Conservation (phyloP, 805 yeast genomes). For the Ogataea kodamae region DNA sequence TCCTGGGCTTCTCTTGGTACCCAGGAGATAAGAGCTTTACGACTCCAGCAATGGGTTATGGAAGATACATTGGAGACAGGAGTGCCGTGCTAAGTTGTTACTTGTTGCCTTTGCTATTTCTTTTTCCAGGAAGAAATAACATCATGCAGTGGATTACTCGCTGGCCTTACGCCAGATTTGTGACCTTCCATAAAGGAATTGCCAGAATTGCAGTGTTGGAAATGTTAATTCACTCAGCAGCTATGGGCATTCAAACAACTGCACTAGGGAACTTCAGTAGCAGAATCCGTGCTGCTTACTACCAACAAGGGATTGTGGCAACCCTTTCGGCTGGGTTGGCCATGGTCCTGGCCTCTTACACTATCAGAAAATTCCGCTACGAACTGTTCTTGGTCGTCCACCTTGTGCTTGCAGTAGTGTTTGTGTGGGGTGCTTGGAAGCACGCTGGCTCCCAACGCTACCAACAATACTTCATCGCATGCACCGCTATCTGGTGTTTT, state of each 20-base stretch:
- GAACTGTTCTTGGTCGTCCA: conserved; percentile 62
- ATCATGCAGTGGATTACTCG: conserved; percentile 57
- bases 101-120: conserved; percentile 47
- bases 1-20: conserved; percentile 24
- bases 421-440: conserved; percentile 53
- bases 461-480: conserved; percentile 34
- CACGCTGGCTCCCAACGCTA: conserved; percentile 45
- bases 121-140: conserved; percentile 64
- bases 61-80: conserved; percentile 46
- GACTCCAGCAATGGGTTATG: conserved; percentile 19
- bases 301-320: conserved; percentile 34
- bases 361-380: conserved; percentile 52
- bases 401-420: conserved; percentile 48
- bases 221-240: conserved; percentile 43
- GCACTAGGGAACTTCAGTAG: conserved; percentile 19
- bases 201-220: conserved; percentile 42
- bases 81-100: conserved; percentile 48
- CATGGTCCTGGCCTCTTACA: conserved; percentile 43
- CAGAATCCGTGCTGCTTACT: conserved; percentile 31
- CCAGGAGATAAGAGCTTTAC: conserved; percentile 24
- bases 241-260: conserved; percentile 28
- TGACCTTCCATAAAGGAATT: conserved; percentile 56
- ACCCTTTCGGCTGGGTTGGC: conserved; percentile 41
- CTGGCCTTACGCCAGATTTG: conserved; percentile 53
- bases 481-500: conserved; percentile 49